Percentiles rank a stretch among this genome's conserved stretches.
Conservation (phyloP, 768 basidiomycete species). For the Russula emetica region DNA sequence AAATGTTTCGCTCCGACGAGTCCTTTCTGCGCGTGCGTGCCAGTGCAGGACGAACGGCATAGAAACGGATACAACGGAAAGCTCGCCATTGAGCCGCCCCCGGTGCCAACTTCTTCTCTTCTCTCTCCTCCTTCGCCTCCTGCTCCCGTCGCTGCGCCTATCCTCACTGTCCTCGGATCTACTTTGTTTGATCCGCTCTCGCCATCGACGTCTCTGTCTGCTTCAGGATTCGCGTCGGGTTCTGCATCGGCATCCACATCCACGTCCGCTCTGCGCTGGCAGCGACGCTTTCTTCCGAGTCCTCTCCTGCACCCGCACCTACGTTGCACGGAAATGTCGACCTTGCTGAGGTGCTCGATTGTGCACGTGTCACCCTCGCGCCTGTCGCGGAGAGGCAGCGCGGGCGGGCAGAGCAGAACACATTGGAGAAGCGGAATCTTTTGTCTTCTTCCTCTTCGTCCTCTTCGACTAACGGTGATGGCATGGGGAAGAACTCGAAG, state of each 20-base stretch:
- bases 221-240: slow-evolving; percentile 8
- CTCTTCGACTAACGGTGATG: slow-evolving; percentile 31
- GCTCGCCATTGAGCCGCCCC: slow-evolving; percentile 37
- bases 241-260: slow-evolving; percentile 9
- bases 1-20: no score
- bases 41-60: slow-evolving; percentile 30
- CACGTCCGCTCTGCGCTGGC: background rate
- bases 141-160: slow-evolving; percentile 6
- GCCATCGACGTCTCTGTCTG: slow-evolving; percentile 30
- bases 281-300: slow-evolving; percentile 27
- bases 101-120: slow-evolving; percentile 30
- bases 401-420: slow-evolving; percentile 51
- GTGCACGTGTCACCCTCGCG: slow-evolving; percentile 64
- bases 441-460: slow-evolving; percentile 24
- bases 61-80: slow-evolving; percentile 15
- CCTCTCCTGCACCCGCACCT: slow-evolving; percentile 24
- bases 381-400: slow-evolving; percentile 64
- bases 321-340: slow-evolving; percentile 33
- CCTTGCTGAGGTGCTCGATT: slow-evolving; percentile 57
- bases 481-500: slow-evolving; percentile 33
- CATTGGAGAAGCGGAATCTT: slow-evolving; percentile 47
- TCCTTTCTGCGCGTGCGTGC: slow-evolving; percentile 31
- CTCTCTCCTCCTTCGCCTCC: slow-evolving; percentile 25
- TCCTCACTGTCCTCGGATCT: background rate
- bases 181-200: slow-evolving; percentile 28